Evolutionary conservation across 139 green algal genomes (phyloP).

Genomic region (Desmodesmus armatus): DNA sequence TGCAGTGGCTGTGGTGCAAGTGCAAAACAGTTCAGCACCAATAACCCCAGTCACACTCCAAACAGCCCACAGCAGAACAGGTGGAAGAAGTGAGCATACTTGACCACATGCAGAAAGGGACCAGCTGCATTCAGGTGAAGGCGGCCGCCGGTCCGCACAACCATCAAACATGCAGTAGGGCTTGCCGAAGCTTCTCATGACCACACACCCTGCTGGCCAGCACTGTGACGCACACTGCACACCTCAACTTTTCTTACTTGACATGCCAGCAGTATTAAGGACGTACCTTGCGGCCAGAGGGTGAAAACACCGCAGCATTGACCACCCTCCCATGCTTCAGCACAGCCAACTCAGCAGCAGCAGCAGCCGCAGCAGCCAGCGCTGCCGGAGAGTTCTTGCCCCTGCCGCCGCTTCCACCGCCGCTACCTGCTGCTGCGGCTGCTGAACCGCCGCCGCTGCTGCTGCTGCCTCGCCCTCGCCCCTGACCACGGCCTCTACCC

Average conservation of each 20-base stretch:
- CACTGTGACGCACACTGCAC: no score
- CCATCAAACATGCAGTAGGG: no score
- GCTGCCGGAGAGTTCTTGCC: neutral
- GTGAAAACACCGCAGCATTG: constrained; percentile 87
- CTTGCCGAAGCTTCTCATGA: no score
- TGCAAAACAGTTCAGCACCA: neutral
- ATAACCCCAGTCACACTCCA: constrained; percentile 62
- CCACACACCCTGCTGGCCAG: no score
- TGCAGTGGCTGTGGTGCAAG: neutral
- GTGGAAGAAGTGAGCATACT: no score
- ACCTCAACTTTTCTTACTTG: no score
- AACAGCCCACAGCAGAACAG: no score
- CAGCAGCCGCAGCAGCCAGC: neutral
- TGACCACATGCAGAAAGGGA: no score
- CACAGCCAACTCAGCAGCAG: constrained; percentile 42
- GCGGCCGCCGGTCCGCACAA: no score
- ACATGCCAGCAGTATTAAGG: no score
- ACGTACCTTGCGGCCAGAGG: constrained; percentile 47
- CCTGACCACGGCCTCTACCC: neutral
- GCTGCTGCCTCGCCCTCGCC: no score
- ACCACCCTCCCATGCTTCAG: constrained; percentile 68
- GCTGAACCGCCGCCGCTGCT: neutral
- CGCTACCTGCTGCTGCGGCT: constrained; percentile 10
- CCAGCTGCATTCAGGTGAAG: no score
- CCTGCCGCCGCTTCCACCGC: neutral